Percentiles rank a stretch among this genome's conserved stretches.
These are phyloP conservation scores for Claviceps sp. DNA, from an alignment of 2,329 filamentous ascomycete genomes.

Conservation along the genomic window DNA sequence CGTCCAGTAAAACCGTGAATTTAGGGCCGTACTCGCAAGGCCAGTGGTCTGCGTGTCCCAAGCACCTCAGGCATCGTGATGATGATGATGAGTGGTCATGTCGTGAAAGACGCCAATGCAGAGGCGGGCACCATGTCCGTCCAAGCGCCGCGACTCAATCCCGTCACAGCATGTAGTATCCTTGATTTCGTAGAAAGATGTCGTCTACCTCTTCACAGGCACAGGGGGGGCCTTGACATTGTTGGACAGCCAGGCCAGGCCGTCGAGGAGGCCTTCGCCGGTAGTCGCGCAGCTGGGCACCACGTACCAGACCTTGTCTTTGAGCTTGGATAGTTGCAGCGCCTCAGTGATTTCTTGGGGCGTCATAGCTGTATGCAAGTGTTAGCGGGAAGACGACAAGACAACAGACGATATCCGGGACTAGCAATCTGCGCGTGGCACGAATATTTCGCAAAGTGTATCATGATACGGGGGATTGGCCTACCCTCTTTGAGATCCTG, in stretches of 20 bases:
- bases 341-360: constrained; percentile 68
- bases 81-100: too few species aligned
- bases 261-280: constrained; percentile 69
- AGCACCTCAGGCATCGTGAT: too few species aligned
- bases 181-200: background rate
- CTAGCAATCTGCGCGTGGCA: too few species aligned
- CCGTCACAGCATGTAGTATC: too few species aligned
- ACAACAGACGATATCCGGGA: too few species aligned
- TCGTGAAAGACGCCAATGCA: too few species aligned
- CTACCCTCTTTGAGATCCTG: constrained; percentile 88
- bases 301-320: constrained; percentile 76
- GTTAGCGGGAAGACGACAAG: background rate
- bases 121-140: too few species aligned
- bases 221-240: constrained; percentile 58
- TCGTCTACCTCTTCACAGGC: constrained; percentile 37
- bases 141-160: too few species aligned
- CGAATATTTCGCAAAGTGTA: too few species aligned
- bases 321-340: constrained; percentile 62
- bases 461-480: constrained; percentile 8
- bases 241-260: constrained; percentile 71
- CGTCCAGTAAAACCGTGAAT: too few species aligned
- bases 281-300: constrained; percentile 72
- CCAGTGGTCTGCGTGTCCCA: too few species aligned
- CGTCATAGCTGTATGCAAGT: constrained; percentile 50
- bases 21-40: too few species aligned